Evolutionary conservation across 192 early-diverging fungal species (phyloP).

Genomic region (Backusella circina): DNA sequence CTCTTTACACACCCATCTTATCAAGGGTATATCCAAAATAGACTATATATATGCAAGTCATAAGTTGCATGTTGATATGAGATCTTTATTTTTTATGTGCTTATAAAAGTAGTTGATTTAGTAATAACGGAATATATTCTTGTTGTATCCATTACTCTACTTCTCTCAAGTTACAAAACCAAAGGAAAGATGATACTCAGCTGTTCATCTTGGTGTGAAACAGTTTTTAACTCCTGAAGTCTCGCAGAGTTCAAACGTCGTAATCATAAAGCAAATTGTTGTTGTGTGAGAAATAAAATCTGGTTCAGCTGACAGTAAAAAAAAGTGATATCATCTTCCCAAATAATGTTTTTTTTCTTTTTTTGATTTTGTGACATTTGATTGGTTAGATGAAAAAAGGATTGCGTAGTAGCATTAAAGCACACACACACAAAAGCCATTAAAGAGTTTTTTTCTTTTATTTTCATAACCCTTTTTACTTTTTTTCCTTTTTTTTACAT

Average conservation of each 20-base stretch:
- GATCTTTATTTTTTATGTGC: neutral
- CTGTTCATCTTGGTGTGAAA: conserved; percentile 4
- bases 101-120: neutral
- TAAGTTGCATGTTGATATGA: neutral
- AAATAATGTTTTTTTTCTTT: conserved; percentile 6
- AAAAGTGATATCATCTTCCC: conserved; percentile 6
- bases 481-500: neutral
- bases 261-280: neutral
- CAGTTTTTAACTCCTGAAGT: neutral
- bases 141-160: neutral
- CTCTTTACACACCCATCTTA: neutral
- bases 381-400: neutral
- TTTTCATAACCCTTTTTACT: neutral
- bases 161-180: neutral
- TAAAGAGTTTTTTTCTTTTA: conserved; percentile 1
- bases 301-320: neutral
- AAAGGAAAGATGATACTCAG: neutral
- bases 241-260: neutral
- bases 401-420: conserved; percentile 2
- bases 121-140: neutral
- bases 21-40: neutral
- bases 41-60: neutral
- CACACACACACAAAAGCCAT: neutral
- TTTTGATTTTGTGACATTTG: neutral
- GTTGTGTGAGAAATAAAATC: neutral